A percentile compares a stretch with the other conserved stretches of the same genome.
Evolutionary conservation across 169 alveolate genomes (phyloP).

Genomic region (Plasmodium sp.): DNA sequence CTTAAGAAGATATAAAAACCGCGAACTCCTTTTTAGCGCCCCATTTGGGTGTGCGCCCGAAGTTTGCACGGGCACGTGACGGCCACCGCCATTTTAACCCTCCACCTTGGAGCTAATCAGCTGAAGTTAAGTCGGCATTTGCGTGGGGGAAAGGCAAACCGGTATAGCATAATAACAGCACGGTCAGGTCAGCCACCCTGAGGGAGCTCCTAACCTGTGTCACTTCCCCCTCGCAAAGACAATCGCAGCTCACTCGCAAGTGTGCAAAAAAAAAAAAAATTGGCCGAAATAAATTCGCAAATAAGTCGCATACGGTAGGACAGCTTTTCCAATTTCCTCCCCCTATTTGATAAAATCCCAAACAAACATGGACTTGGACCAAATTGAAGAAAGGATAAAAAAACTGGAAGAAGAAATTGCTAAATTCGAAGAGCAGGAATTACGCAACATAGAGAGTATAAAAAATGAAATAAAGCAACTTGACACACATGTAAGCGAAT

Average conservation of each 20-base stretch:
- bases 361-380: constrained; percentile 24
- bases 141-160: not conserved
- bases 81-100: not conserved
- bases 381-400: constrained; percentile 36
- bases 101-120: not conserved
- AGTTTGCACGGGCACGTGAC: not conserved
- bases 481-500: constrained; percentile 3
- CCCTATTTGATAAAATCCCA: not conserved
- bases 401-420: constrained; percentile 31
- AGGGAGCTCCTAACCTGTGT: not conserved
- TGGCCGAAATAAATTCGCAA: not conserved
- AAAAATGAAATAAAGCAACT: constrained; percentile 19
- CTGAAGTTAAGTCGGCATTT: not conserved
- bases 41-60: not conserved
- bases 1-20: not conserved
- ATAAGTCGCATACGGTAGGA: not conserved
- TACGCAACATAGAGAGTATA: constrained; percentile 13
- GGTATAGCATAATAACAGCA: not conserved
- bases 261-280: not conserved
- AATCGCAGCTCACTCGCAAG: not conserved
- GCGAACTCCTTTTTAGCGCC: not conserved
- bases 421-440: constrained; percentile 1
- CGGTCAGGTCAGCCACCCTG: not conserved
- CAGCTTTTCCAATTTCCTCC: not conserved
- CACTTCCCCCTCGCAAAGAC: not conserved